Conservation (phyloP, 1,284 basidiomycete genomes). For the Heterobasidion annosum region DNA sequence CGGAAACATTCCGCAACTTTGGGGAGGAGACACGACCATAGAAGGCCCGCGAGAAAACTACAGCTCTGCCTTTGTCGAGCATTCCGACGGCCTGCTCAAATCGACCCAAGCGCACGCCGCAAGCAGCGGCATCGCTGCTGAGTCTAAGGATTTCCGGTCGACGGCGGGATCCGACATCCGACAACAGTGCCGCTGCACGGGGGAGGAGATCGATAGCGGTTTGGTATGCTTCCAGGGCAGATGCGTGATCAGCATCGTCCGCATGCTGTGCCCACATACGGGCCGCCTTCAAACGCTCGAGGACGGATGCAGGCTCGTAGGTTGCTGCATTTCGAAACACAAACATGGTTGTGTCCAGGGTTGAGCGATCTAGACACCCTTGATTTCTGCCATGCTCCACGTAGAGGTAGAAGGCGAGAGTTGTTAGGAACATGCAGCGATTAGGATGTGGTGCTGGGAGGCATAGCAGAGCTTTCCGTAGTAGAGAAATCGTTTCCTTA, state of each 20-base stretch:
- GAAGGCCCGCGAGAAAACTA: background rate
- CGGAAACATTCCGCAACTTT: background rate
- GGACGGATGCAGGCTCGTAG: background rate
- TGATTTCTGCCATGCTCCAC: background rate
- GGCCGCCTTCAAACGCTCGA: background rate
- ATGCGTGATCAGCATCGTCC: background rate
- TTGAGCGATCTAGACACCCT: background rate
- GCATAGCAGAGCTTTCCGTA: background rate
- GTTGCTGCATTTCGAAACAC: background rate
- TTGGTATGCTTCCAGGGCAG: background rate
- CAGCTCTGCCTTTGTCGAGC: background rate
- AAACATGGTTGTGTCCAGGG: background rate
- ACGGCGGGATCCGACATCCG: background rate
- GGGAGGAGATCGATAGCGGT: background rate
- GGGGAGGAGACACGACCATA: background rate
- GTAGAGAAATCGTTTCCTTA: background rate
- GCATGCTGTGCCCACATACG: background rate
- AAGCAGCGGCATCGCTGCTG: background rate
- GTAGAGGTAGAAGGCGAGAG: background rate
- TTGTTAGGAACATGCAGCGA: background rate
- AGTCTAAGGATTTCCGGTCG: background rate
- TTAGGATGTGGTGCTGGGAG: background rate
- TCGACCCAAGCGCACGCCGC: background rate
- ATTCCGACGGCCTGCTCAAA: background rate
- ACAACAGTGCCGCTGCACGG: background rate